Base-by-base conservation (phyloP, 2,329 filamentous ascomycete genomes). In the Aspergillus cejpii region DNA sequence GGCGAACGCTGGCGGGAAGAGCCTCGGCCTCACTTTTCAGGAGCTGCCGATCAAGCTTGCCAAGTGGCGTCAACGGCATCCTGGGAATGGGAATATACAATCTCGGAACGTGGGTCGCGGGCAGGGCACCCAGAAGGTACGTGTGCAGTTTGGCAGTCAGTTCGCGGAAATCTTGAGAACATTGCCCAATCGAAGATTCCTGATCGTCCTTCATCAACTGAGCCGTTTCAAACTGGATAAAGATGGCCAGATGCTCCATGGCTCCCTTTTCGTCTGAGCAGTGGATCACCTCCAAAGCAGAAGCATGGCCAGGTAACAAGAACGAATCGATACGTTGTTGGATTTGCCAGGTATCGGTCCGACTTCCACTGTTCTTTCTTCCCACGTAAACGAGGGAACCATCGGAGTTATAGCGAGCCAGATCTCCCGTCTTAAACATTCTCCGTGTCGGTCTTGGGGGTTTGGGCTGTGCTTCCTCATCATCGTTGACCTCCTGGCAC, bases 391-490 rank as follows among this genome's bases (percentile, higher is more conserved):
- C 54, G 6, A 67, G 44, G 2, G 59, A 58, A 2, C 66, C 66
- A 43, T 68, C 57, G 1, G 59, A 52, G 15, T 69, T 65, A 48
- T 65, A 68, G 10, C 59, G 60, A n/a, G 61, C 64, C 15, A 69
- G 47, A 39, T 69, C 63, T 2, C 67, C 66, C 1, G 67, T 69
- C 49, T 63, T 67, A 51, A 68, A 66, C 21, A 66, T 47, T 12
- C 39, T 37, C 5, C 39, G 20, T 2, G 26, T 31, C 3, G 11
- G n/a, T 23, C 17, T 36, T 17, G 23, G 15, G 31, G 20, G 23
- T 11, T 39, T 4, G 3, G 11, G 15, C 23, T 6, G 5, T 11
- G 8, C 33, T 7, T 43, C 39, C 10, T 5, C 1, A 8, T 40
- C 24, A 27, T 11, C 23, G 14, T 6, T 8, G 1, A 11, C 19